Evolutionary conservation across 225 moss, liverwort and hornwort genomes (phyloP), one percentile per base, ranked within the genome.

Genomic region (Thuidium tamariscinum): DNA sequence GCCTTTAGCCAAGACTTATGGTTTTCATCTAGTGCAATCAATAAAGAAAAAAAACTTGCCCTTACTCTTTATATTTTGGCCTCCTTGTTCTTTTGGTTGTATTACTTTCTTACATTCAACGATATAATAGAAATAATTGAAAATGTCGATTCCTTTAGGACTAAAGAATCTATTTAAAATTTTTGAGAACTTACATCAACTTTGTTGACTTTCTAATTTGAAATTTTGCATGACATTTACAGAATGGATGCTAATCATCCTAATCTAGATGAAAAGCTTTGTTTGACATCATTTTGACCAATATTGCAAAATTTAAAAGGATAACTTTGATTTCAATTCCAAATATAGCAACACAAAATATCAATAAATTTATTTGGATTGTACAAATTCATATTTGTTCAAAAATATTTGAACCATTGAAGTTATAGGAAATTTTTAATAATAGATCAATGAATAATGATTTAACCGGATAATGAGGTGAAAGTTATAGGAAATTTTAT

Each of bases 131-230:
- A 16, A 63, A 63, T 19, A n/a, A 4, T n/a, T 18, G 3, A 10
- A 19, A 19, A 19, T 1, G 5, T 10, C 32, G 3, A 5, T 1
- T 3, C 5, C 3, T 10, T 5, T 34, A 34, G 3, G 5, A 9
- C 18, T 17, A 18, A 64, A 2, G 34, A 34, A 4, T 0, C 18
- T 1, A 34, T 18, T 10, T 64, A 34, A 10, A 0, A 17, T 5
- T 34, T 34, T 34, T 64, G 10, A 34, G 1, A 64, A 34, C 3
- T 18, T 4, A 1, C 0, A 3, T 2, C 2, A 3, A 9, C 10
- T 34, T 2, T 34, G 4, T 18, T 64, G 10, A 64, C 64, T 18
- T 64, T 0, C 9, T n/a, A 64, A 34, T 64, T 64, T 32, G 63
- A 8, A 32, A 4, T 32, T 63, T 63, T 34, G n/a, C 2, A 63